These are phyloP conservation scores for Globisporangium cystogenes DNA, from an alignment of 352 stramenopile species.

Conservation along the genomic window DNA sequence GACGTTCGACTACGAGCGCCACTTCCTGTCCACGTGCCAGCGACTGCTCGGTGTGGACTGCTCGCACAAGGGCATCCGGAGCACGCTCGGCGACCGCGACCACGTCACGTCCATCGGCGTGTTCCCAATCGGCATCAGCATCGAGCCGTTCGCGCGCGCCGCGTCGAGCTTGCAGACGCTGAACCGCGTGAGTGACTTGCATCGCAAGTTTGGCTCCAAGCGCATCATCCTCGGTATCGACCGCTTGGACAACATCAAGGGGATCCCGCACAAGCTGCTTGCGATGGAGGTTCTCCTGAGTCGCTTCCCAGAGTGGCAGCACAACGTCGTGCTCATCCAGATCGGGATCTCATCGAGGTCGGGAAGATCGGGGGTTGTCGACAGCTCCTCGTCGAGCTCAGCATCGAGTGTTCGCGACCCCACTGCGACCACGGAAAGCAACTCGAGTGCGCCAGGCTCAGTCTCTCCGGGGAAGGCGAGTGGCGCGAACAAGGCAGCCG, in stretches of 20 bases:
- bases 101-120: slow-evolving; percentile 87
- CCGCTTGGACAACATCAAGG: slow-evolving; percentile 87
- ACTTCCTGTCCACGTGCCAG: slow-evolving; percentile 83
- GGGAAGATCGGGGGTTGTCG: slow-evolving; percentile 32
- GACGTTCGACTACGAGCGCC: slow-evolving; percentile 88
- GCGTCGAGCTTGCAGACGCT: slow-evolving; percentile 49
- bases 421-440: slow-evolving; percentile 13
- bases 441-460: not conserved
- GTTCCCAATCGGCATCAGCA: slow-evolving; percentile 83
- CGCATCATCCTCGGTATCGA: slow-evolving; percentile 84
- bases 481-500: slow-evolving; percentile 1
- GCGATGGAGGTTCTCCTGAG: slow-evolving; percentile 85
- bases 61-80: slow-evolving; percentile 74
- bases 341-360: slow-evolving; percentile 92
- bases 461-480: not conserved
- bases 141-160: slow-evolving; percentile 72
- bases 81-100: slow-evolving; percentile 56
- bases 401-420: not conserved
- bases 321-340: slow-evolving; percentile 94
- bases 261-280: slow-evolving; percentile 86
- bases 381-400: slow-evolving; percentile 11
- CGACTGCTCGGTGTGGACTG: slow-evolving; percentile 65
- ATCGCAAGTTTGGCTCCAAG: slow-evolving; percentile 74
- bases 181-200: slow-evolving; percentile 61
- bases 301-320: slow-evolving; percentile 88